These are phyloP conservation scores for Hypoxylon sp. DNA, from an alignment of 2,329 filamentous ascomycete genomes.

Conservation along the genomic window DNA sequence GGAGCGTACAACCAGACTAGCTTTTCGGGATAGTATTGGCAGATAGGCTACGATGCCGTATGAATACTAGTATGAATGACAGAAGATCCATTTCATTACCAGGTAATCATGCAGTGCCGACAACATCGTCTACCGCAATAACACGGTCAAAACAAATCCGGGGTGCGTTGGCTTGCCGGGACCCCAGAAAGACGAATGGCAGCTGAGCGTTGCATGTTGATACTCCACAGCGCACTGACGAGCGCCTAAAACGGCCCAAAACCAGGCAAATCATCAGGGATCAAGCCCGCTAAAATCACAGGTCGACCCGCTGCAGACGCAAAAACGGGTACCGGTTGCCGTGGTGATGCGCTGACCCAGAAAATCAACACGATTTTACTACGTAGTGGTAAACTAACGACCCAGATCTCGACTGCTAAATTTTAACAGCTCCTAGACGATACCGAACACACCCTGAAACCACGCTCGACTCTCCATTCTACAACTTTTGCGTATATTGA, in stretches of 20 bases:
- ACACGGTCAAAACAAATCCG: slow-evolving; percentile 26
- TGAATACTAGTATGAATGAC: neutral
- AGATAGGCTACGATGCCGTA: neutral
- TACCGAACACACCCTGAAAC: neutral
- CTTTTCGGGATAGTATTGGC: slow-evolving; percentile 42
- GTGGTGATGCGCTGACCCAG: slow-evolving; percentile 13
- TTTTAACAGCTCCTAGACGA: slow-evolving; percentile 24
- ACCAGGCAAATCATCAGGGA: neutral
- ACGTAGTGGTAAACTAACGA: no score
- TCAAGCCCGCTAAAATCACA: slow-evolving; percentile 20
- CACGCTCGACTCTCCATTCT: slow-evolving; percentile 5
- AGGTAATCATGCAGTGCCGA: neutral
- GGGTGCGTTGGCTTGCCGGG: slow-evolving; percentile 9
- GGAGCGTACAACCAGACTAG: slow-evolving; percentile 50
- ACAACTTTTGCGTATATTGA: slow-evolving; percentile 9
- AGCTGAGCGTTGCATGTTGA: slow-evolving; percentile 10
- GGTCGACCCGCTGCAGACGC: no score
- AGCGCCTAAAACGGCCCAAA: no score
- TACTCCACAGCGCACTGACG: slow-evolving; percentile 11
- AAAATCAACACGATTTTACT: slow-evolving; percentile 30
- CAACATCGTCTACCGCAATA: neutral
- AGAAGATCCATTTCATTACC: neutral
- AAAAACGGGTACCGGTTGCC: slow-evolving; percentile 27
- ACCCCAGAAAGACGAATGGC: slow-evolving; percentile 7
- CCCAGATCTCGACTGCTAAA: slow-evolving; percentile 3